phyloP scores from a whole-genome alignment of 176 grass and related monocot species.

The Pontederia crassipes region DNA sequence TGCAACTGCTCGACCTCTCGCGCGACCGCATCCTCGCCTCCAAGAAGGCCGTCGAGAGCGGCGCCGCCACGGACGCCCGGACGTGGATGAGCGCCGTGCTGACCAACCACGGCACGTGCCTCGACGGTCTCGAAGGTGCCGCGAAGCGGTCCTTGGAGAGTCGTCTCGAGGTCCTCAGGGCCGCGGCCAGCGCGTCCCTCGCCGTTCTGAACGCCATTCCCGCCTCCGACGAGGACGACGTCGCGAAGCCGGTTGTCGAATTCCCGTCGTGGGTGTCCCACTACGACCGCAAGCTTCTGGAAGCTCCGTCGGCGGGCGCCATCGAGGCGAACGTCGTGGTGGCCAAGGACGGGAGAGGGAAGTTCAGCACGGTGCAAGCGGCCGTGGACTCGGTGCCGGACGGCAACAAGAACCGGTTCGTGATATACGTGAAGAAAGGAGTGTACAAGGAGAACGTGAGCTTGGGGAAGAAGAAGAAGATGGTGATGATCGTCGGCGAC shows the following conservation, averaged over 20 bases:
- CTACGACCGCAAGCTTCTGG: constrained; percentile 22
- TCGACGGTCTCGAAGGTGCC: constrained; percentile 15
- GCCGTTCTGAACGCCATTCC: constrained; percentile 30
- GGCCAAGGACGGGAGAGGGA: constrained; percentile 49
- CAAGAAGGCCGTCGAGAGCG: background rate
- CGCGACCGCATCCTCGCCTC: constrained; percentile 31
- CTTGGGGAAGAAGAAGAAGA: constrained; percentile 41
- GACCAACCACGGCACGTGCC: constrained; percentile 37
- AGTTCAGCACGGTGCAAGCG: constrained; percentile 34
- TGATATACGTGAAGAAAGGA: constrained; percentile 48
- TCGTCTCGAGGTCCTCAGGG: constrained; percentile 21
- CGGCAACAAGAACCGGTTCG: constrained; percentile 28
- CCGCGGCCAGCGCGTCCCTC: constrained; percentile 41
- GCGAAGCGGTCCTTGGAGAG: constrained; percentile 6
- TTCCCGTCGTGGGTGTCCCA: constrained; percentile 32
- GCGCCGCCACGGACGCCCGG: constrained; percentile 9
- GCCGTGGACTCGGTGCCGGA: constrained; percentile 41
- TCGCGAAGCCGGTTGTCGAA: constrained; percentile 1
- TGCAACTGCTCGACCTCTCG: constrained; percentile 37
- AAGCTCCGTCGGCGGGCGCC: background rate
- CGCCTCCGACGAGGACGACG: background rate
- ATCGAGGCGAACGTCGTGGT: constrained; percentile 37
- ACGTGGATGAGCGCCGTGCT: constrained; percentile 47
- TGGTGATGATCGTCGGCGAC: constrained; percentile 52
- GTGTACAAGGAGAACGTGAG: constrained; percentile 48